Evolutionary conservation across 2,329 filamentous ascomycete species (phyloP).

Genomic region (Ambrosiella xylebori): DNA sequence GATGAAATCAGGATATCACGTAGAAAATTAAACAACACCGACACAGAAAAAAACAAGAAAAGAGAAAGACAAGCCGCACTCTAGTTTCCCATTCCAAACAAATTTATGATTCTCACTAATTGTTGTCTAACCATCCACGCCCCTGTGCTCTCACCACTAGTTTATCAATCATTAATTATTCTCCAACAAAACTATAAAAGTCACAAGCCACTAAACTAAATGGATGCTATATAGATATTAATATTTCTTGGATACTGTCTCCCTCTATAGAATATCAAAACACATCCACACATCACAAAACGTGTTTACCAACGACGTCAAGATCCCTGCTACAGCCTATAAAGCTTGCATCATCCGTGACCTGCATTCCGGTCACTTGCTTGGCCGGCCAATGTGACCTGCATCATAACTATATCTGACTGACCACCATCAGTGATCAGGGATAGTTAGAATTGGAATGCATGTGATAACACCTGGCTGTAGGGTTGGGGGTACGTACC

Average conservation of each 20-base stretch:
- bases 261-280: not conserved
- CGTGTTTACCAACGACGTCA: not conserved
- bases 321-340: not conserved
- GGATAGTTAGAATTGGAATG: too few relatives aligned
- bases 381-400: not conserved
- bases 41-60: not conserved
- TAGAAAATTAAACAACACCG: not conserved
- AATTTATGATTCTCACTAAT: too few relatives aligned
- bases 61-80: not conserved
- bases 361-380: constrained; percentile 3
- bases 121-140: not conserved
- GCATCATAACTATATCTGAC: not conserved
- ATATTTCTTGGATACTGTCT: not conserved
- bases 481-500: too few relatives aligned
- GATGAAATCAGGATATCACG: not conserved
- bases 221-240: not conserved
- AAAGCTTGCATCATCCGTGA: constrained; percentile 1
- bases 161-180: not conserved
- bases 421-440: too few relatives aligned
- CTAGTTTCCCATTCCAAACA: not conserved
- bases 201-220: not conserved
- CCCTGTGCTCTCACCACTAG: not conserved
- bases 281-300: not conserved
- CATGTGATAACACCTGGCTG: too few relatives aligned
- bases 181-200: not conserved